Evolutionary conservation across 2,329 filamentous ascomycete genomes (phyloP), one percentile per base, ranked within the genome.

Genomic region (Nemania bipapillata): DNA sequence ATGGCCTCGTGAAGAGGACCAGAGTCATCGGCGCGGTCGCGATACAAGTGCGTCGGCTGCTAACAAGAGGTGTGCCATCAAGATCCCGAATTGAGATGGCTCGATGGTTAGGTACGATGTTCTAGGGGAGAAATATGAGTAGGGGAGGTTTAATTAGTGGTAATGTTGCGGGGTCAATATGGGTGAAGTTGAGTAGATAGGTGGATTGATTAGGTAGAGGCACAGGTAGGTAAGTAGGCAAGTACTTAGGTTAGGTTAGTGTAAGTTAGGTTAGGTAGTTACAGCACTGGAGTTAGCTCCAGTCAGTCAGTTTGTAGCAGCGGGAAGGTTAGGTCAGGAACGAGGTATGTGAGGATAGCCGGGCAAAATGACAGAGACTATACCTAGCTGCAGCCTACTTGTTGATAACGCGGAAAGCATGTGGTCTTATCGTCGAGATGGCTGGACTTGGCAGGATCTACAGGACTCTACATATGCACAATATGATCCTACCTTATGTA

Each of bases 21-120:
- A 82, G 79, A 81, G 85, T 86, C 86, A 83, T 87, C 86, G 87
- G 86, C 84, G 85, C 85, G 82, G 83, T 87, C 84, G 86, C 85
- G 83, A 85, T 85, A 83, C 82, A 76, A 70, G 73, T 70, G 74
- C 74, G 74, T 77, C 73, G 81, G 81, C 81, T 81, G 82, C 81
- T 79, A 81, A 80, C 82, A 83, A 81, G 79, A 78, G 80, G 82
- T 83, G 81, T 82, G 86, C 85, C 85, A 87, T 87, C 80, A 86
- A 85, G 82, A 78, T 77, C 75, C 74, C 70, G 69, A 75, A 71
- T 66, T 69, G 68, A 30, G 65, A 75, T 72, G 65, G 72, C 74
- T 74, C 73, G 73, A 75, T 76, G 68, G 71, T 54, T 57, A 68
- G 54, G 45, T 50, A 37, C 22, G 56, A 40, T 26, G 42, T 28